Evolutionary conservation across 2,329 filamentous ascomycete genomes (phyloP), one percentile per base, ranked within the genome.

Genomic region (Aspergillus pseudoterreus): DNA sequence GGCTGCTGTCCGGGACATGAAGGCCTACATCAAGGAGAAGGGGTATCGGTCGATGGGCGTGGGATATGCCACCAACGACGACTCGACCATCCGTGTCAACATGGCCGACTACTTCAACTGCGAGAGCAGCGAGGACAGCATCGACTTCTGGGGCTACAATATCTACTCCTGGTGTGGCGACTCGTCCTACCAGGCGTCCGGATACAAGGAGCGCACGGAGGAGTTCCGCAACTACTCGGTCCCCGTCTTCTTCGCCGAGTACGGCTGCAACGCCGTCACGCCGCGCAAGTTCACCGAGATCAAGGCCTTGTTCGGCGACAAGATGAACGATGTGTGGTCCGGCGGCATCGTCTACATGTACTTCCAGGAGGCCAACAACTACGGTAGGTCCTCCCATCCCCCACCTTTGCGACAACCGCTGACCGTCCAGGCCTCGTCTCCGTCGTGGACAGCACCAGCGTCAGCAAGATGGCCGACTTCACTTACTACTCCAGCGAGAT

Each of bases 101-200:
- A 85, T 96, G 65, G 90, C 90, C 58, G 77, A 90, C 68, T 97
- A 94, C 81, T 96, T 97, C 79, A 92, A 95, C 81, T 99, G 92
- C 68, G 88, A 90, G 38, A 54, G 57, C 54, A 72, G 82, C 54
- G 76, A 79, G 14, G 72, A 75, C 63, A 71, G 87, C 55, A 95
- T 96, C 59, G 94, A 97, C 74, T 97, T 94, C 79, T 97, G 90
- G 90, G 92, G 92, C 52, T 96, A 97, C 85, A 97, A 97, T 79
- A 95, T 97, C 76, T 97, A 97, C 82, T 95, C 90, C 43, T 97
- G 94, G 94, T 97, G 92, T 70, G 92, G 92, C 58, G 72, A 91
- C 63, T 95, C 88, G 67, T 84, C 78, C 62, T 92, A 88, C 76
- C 68, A 79, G 36, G 70, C 81, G 55, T 96, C 94, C 2, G 89